A percentile compares a stretch with the other conserved stretches of the same genome.
Evolutionary conservation across 2,329 filamentous ascomycete genomes (phyloP).

Genomic region (Diaporthe sp.): DNA sequence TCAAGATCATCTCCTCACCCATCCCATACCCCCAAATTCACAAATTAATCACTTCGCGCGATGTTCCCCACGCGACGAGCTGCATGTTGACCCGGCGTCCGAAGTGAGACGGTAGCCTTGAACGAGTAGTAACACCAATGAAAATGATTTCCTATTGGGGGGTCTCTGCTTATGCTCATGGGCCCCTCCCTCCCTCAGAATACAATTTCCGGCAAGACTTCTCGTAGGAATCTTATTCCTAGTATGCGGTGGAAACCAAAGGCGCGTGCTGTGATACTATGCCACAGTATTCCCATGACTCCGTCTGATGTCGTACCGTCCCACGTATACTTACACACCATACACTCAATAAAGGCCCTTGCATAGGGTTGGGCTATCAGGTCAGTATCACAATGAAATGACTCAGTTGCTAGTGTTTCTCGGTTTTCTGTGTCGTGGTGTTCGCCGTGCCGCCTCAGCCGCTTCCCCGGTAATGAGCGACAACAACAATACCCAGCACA

Average conservation of each 20-base stretch:
- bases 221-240: background rate
- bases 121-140: background rate
- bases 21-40: too few species aligned
- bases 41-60: background rate
- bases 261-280: background rate
- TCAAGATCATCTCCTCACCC: background rate
- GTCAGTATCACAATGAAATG: background rate
- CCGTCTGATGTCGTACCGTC: background rate
- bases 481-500: constrained; percentile 28
- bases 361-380: background rate
- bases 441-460: background rate
- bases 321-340: background rate
- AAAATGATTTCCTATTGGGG: background rate
- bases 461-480: background rate
- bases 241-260: background rate
- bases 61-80: background rate
- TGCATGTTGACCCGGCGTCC: background rate
- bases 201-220: background rate
- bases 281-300: background rate
- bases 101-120: constrained; percentile 13
- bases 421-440: background rate
- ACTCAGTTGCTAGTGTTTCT: background rate
- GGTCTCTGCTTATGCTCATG: background rate
- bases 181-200: background rate
- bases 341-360: background rate